phyloP scores from a whole-genome alignment of 805 yeast genomes.

The Saccharomycopsis malanga region DNA sequence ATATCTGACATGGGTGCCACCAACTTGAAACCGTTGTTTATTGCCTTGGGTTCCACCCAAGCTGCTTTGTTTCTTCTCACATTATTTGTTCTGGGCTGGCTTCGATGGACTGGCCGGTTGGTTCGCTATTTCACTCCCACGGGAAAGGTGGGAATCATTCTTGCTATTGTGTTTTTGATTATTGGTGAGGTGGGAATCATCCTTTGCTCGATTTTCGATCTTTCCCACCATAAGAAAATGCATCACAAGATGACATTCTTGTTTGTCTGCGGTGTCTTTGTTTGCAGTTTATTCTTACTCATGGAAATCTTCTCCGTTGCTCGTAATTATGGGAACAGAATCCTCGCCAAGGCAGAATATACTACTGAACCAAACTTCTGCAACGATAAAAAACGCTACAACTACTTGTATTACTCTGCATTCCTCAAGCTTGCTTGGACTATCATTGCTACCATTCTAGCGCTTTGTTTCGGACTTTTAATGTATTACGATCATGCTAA shows the following conservation, averaged over 20 bases:
- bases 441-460: constrained; percentile 55
- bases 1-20: constrained; percentile 88
- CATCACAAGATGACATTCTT: constrained; percentile 5
- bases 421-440: constrained; percentile 60
- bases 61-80: constrained; percentile 67
- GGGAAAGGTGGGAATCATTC: constrained; percentile 37
- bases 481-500: constrained; percentile 29
- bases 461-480: constrained; percentile 55
- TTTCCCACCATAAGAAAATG: constrained; percentile 36
- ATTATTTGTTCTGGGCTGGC: constrained; percentile 51
- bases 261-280: constrained; percentile 3
- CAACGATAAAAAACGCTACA: constrained; percentile 41
- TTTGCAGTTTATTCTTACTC: constrained; percentile 1
- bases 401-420: constrained; percentile 28
- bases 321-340: not conserved
- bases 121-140: constrained; percentile 9
- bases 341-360: not conserved
- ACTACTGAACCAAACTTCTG: not conserved
- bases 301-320: not conserved
- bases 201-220: constrained; percentile 67
- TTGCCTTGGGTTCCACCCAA: constrained; percentile 69
- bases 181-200: constrained; percentile 69
- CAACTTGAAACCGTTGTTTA: constrained; percentile 75
- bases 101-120: constrained; percentile 43
- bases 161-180: constrained; percentile 37